Evolutionary conservation across 1,139 yeast genomes (phyloP), one percentile per base, ranked within the genome.

Genomic region (Saccharomyces pastorianus): DNA sequence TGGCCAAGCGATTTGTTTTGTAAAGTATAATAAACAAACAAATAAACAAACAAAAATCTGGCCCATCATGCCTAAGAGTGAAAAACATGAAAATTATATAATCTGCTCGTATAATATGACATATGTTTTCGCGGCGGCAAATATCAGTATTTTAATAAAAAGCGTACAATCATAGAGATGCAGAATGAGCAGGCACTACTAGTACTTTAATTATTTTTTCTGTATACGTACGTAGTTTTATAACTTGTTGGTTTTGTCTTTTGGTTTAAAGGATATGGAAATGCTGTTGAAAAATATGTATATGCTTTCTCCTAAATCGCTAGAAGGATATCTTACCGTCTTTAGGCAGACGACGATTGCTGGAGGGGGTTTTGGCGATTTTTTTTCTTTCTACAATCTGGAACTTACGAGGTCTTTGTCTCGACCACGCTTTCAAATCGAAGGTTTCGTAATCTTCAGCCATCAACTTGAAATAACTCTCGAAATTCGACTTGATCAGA

Each of bases 371-470:
- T 50, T 20, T 52, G n/a, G 25, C 47, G 34, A n/a, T 46, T 27
- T 25, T 47, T 46, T 27, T 29, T 50, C 14, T 27, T 25, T 34
- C 50, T 52, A 26, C 49, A 42, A 11, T 55, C 51, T 14, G 41
- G 48, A 6, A 53, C 51, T 11, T 55, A 51, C 57, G 55, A 55
- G 20, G 46, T 20, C 44, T 38, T 38, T 17, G 44, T 38, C 44
- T 38, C 25, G 44, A 41, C 44, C 44, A 38, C 2, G 44, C 44
- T 46, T 58, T 56, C n/a, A 61, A 52, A 53, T 64, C 68, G 50
- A 61, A 64, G 4, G 58, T 56, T 51, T 65, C 68, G 53, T 64
- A 64, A 52, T 64, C 61, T 47, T 64, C 67, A 3, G 66, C 66
- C 55, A 61, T 57, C 17, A 58, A 51, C 48, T 61, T 62, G 55